Conservation (phyloP, 75 land plant genomes). For the Cupressus sempervirens region DNA sequence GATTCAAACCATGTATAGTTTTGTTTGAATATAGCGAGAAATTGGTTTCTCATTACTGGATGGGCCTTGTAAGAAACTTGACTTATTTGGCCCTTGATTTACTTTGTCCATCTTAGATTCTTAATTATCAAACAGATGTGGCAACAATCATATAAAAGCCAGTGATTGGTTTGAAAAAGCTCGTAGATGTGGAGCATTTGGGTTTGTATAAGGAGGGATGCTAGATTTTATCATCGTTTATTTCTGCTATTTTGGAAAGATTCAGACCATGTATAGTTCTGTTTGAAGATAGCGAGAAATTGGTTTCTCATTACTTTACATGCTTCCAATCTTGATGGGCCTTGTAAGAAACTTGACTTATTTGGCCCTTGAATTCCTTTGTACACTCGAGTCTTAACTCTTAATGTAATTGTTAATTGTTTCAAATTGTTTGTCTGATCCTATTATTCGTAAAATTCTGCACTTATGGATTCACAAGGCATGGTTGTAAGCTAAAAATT, state of each 20-base stretch:
- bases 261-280: neutral
- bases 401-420: neutral
- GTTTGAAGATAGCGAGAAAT: neutral
- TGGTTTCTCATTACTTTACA: neutral
- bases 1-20: neutral
- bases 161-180: neutral
- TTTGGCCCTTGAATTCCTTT: neutral
- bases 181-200: neutral
- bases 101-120: too few species aligned
- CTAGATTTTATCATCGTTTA: neutral
- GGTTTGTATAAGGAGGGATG: neutral
- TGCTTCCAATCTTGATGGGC: too few species aligned
- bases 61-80: neutral
- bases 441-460: neutral
- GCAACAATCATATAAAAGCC: neutral
- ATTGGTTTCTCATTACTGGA: neutral
- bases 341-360: neutral
- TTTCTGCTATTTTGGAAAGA: neutral
- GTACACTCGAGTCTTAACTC: neutral
- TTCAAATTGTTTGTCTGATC: neutral
- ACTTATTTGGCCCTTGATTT: neutral
- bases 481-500: neutral
- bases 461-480: neutral
- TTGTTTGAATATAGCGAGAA: neutral
- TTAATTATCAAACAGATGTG: neutral